Evolutionary conservation across 495 filamentous ascomycete genomes (phyloP).

Genomic region (Lasiosphaeris hirsuta): DNA sequence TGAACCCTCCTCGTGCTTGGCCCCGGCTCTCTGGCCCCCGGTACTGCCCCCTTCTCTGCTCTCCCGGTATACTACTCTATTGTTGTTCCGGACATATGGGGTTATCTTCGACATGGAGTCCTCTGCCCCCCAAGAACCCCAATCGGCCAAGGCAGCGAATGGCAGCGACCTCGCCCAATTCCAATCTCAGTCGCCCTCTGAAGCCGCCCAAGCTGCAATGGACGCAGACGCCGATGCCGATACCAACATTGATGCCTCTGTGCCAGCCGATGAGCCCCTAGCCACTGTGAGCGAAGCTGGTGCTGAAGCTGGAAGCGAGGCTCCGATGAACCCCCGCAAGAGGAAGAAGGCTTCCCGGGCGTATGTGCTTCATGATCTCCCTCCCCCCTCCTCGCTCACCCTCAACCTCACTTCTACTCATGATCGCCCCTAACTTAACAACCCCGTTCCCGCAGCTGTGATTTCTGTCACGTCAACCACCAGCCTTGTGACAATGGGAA

Average conservation of each 20-base stretch:
- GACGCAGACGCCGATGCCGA: background rate
- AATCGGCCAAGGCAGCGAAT: background rate
- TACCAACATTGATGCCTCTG: background rate
- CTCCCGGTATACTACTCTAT: background rate
- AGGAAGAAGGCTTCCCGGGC: slow-evolving; percentile 38
- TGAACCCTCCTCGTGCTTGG: background rate
- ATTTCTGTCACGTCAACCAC: slow-evolving; percentile 40
- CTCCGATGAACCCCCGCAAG: slow-evolving; percentile 34
- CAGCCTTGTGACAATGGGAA: slow-evolving; percentile 40
- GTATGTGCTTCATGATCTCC: slow-evolving; percentile 18
- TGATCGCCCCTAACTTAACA: slow-evolving; percentile 4
- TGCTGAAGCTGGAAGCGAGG: slow-evolving; percentile 28
- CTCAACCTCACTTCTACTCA: background rate
- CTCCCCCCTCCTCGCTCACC: background rate
- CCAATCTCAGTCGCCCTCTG: background rate
- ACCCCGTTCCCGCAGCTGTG: slow-evolving; percentile 23
- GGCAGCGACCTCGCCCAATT: background rate
- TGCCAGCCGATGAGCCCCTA: slow-evolving; percentile 3
- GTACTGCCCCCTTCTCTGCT: background rate
- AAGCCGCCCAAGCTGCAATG: background rate
- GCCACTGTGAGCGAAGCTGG: slow-evolving; percentile 24
- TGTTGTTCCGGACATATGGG: slow-evolving; percentile 9
- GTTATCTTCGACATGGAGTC: slow-evolving; percentile 6
- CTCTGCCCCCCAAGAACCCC: background rate
- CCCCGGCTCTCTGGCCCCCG: background rate